These are phyloP conservation scores for Debaryomyces singareniensis DNA, from an alignment of 1,139 yeast genomes.

Conservation along the genomic window DNA sequence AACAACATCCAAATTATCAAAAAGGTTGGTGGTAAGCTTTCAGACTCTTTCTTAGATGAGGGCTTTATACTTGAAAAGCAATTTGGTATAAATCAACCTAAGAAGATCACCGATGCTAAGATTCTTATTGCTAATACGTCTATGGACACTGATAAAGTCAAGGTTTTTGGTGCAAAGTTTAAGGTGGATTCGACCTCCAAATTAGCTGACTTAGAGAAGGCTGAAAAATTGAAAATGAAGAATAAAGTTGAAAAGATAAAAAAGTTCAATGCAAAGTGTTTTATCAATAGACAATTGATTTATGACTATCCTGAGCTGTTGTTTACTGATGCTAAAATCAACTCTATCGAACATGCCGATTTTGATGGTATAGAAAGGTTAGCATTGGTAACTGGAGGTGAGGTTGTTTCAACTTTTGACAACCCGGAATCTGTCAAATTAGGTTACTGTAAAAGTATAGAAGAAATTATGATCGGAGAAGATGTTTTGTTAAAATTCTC, in stretches of 20 bases:
- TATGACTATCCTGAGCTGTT: slow-evolving; percentile 98
- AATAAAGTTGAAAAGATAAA: slow-evolving; percentile 81
- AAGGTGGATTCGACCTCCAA: slow-evolving; percentile 93
- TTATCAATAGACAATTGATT: slow-evolving; percentile 91
- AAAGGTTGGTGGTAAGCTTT: slow-evolving; percentile 85
- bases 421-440: slow-evolving; percentile 78
- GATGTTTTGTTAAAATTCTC: slow-evolving; percentile 80
- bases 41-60: slow-evolving; percentile 92
- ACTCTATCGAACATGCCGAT: slow-evolving; percentile 96
- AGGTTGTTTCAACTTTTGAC: slow-evolving; percentile 95
- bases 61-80: slow-evolving; percentile 88
- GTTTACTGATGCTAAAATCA: slow-evolving; percentile 80
- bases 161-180: slow-evolving; percentile 95
- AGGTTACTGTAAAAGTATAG: slow-evolving; percentile 86
- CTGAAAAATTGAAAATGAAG: slow-evolving; percentile 92
- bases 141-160: slow-evolving; percentile 96
- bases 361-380: slow-evolving; percentile 97
- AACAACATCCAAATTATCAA: slow-evolving; percentile 93
- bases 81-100: slow-evolving; percentile 94
- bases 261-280: slow-evolving; percentile 77
- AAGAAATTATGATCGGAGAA: slow-evolving; percentile 91
- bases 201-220: slow-evolving; percentile 91
- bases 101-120: slow-evolving; percentile 72
- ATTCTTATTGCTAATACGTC: slow-evolving; percentile 93
- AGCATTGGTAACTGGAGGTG: slow-evolving; percentile 96